Evolutionary conservation across 805 yeast genomes (phyloP).

Genomic region (Wickerhamiella alocasiicola): DNA sequence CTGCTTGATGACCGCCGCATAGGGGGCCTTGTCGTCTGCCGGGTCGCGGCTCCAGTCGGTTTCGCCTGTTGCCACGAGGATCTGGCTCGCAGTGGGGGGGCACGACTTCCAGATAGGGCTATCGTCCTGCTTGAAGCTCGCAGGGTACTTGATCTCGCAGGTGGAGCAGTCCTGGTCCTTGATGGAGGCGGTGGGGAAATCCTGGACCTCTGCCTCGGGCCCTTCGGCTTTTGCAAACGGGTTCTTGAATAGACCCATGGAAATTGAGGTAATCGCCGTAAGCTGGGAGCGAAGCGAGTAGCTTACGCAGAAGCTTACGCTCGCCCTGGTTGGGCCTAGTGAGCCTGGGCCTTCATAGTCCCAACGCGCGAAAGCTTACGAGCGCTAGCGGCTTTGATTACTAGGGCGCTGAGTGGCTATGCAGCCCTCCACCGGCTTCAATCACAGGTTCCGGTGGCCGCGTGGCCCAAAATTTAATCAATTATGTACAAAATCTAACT

Average conservation of each 20-base stretch:
- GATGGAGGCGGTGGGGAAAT: slow-evolving; percentile 15
- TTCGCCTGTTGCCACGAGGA: slow-evolving; percentile 73
- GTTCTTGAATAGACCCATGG: background rate
- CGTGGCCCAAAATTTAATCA: too few species aligned
- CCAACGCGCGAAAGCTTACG: too few species aligned
- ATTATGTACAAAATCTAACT: too few species aligned
- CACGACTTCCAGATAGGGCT: slow-evolving; percentile 58
- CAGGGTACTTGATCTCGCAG: slow-evolving; percentile 18
- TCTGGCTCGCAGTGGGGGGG: slow-evolving; percentile 53
- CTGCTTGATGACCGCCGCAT: slow-evolving; percentile 27
- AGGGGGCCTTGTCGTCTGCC: slow-evolving; percentile 24
- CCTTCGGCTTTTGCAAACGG: background rate
- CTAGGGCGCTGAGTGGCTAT: too few species aligned
- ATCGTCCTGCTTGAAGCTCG: slow-evolving; percentile 33
- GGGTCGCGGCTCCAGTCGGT: slow-evolving; percentile 79
- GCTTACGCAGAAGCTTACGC: too few species aligned
- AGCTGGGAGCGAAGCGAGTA: too few species aligned
- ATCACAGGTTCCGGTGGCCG: too few species aligned
- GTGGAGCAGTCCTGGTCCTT: slow-evolving; percentile 17
- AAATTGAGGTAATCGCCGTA: too few species aligned
- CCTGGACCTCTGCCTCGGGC: background rate
- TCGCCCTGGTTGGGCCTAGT: too few species aligned
- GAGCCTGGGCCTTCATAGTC: too few species aligned
- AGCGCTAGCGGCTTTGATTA: too few species aligned
- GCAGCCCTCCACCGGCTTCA: too few species aligned